Conservation (phyloP, 2,329 filamentous ascomycete species). For the Penicillium sp. region DNA sequence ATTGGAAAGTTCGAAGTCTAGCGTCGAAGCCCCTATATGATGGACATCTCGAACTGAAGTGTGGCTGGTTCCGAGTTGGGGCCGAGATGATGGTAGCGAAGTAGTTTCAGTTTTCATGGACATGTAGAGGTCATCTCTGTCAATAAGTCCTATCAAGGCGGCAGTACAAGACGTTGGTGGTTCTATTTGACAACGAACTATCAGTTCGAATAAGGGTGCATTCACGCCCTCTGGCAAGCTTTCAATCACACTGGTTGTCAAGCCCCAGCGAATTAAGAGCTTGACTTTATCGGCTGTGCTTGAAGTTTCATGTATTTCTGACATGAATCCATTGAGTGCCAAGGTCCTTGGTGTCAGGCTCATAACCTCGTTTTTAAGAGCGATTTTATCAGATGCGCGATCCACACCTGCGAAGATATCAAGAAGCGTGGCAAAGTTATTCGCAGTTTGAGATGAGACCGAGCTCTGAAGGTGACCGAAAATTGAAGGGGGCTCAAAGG, state of each 20-base stretch:
- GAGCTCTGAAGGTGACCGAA: conserved; percentile 52
- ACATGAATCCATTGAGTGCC: conserved; percentile 66
- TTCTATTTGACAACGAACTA: conserved; percentile 76
- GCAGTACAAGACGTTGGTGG: conserved; percentile 74
- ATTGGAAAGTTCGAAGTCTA: conserved; percentile 48
- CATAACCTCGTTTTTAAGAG: conserved; percentile 35
- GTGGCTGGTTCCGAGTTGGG: conserved; percentile 53
- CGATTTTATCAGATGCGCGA: conserved; percentile 25
- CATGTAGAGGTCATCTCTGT: conserved; percentile 73
- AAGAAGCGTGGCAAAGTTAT: conserved; percentile 47
- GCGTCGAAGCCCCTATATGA: conserved; percentile 60
- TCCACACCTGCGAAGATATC: conserved; percentile 42
- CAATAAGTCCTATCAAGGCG: conserved; percentile 68
- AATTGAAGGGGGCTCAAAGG: conserved; percentile 57
- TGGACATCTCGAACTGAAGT: conserved; percentile 69
- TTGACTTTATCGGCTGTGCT: conserved; percentile 65
- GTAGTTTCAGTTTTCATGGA: conserved; percentile 53
- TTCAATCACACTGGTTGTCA: conserved; percentile 63
- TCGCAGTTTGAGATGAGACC: conserved; percentile 25
- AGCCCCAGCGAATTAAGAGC: conserved; percentile 65
- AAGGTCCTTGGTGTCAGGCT: conserved; percentile 61
- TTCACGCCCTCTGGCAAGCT: conserved; percentile 82
- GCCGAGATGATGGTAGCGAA: conserved; percentile 28
- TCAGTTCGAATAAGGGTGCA: conserved; percentile 74
- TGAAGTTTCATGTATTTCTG: conserved; percentile 47